These are phyloP conservation scores for Lachnellula occidentalis DNA, from an alignment of 2,329 filamentous ascomycete genomes.

Conservation along the genomic window DNA sequence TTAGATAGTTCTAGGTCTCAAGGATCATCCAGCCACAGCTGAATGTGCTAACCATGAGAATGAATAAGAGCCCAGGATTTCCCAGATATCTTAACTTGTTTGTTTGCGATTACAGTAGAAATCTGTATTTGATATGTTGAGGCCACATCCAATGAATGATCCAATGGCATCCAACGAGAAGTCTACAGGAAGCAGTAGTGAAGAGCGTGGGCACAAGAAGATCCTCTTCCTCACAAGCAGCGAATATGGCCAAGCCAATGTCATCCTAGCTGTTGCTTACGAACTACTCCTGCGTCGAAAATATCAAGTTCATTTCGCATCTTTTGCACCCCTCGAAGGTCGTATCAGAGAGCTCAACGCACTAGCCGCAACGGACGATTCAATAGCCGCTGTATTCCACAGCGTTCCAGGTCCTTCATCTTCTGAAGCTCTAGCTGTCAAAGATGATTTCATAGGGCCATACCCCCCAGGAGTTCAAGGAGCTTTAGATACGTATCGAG, in stretches of 20 bases:
- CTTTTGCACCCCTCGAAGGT: slow-evolving; percentile 34
- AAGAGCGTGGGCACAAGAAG: neutral
- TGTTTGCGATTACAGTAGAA: too few species aligned
- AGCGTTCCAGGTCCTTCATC: slow-evolving; percentile 31
- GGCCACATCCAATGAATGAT: neutral
- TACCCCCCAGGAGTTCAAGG: slow-evolving; percentile 32
- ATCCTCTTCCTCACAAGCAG: slow-evolving; percentile 40
- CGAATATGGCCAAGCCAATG: slow-evolving; percentile 43
- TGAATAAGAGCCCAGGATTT: too few species aligned
- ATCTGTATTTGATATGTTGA: neutral
- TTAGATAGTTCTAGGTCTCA: too few species aligned
- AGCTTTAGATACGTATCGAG: slow-evolving; percentile 27
- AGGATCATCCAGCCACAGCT: too few species aligned
- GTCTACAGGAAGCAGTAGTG: neutral
- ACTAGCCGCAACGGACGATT: slow-evolving; percentile 11
- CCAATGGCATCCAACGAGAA: neutral
- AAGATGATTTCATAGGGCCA: slow-evolving; percentile 18
- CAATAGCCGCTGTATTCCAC: slow-evolving; percentile 28
- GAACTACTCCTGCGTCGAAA: slow-evolving; percentile 35
- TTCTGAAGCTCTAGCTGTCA: slow-evolving; percentile 28
- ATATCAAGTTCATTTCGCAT: slow-evolving; percentile 40
- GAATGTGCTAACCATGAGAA: too few species aligned
- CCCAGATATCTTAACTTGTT: too few species aligned
- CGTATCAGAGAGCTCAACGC: slow-evolving; percentile 26
- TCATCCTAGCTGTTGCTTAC: slow-evolving; percentile 39